Conservation (phyloP, 768 basidiomycete species). For the Calocybe cyanea region DNA sequence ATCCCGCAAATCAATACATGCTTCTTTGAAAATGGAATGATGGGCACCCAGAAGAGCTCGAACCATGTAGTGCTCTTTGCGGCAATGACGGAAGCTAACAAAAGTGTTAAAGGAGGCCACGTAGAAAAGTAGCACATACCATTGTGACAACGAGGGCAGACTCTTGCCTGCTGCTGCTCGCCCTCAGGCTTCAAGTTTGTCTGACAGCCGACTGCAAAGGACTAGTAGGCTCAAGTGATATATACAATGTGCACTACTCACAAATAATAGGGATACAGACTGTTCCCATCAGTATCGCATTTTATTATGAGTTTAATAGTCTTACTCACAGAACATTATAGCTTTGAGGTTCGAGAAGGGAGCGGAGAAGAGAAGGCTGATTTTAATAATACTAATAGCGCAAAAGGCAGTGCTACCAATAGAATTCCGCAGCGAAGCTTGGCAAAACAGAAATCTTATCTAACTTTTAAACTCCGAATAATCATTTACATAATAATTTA, state of each 20-base stretch:
- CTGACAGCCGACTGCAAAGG: constrained; percentile 58
- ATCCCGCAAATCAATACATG: constrained; percentile 70
- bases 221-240: background rate
- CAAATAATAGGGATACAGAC: constrained; percentile 53
- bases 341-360: background rate
- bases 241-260: constrained; percentile 23
- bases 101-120: constrained; percentile 3
- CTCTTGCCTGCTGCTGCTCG: constrained; percentile 39
- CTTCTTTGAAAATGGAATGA: constrained; percentile 60
- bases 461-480: too few species aligned
- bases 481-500: too few species aligned
- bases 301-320: background rate
- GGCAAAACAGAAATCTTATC: too few species aligned
- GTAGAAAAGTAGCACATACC: constrained; percentile 30
- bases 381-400: too few species aligned
- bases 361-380: background rate
- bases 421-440: too few species aligned
- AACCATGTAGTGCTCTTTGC: constrained; percentile 72
- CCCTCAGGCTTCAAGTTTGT: constrained; percentile 56
- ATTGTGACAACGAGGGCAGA: constrained; percentile 74
- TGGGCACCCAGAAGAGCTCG: constrained; percentile 70
- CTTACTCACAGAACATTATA: constrained; percentile 23
- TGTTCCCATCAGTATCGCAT: constrained; percentile 16
- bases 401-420: too few species aligned
- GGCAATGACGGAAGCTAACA: constrained; percentile 51